Evolutionary conservation across 2,329 filamentous ascomycete species (phyloP).

Genomic region (Alternaria longipes): DNA sequence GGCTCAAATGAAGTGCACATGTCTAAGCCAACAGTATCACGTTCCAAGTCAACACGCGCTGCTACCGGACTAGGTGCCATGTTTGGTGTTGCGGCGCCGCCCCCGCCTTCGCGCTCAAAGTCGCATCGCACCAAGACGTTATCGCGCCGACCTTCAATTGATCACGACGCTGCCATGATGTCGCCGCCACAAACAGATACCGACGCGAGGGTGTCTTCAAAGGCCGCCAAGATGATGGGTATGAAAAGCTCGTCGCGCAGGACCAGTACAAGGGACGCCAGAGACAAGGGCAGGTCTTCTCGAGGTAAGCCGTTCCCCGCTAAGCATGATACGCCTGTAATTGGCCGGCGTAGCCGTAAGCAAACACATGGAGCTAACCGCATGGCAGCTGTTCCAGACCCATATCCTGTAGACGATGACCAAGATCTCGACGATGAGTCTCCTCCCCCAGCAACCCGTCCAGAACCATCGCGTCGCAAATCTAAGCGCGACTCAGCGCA

Average conservation of each 20-base stretch:
- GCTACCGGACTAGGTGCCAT: slow-evolving; percentile 69
- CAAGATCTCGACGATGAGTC: slow-evolving; percentile 59
- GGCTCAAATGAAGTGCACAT: slow-evolving; percentile 71
- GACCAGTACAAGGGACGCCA: slow-evolving; percentile 49
- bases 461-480: slow-evolving; percentile 51
- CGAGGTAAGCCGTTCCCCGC: slow-evolving; percentile 53
- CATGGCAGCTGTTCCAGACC: slow-evolving; percentile 57
- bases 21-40: slow-evolving; percentile 58
- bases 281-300: slow-evolving; percentile 61
- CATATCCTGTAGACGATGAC: slow-evolving; percentile 71
- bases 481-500: slow-evolving; percentile 53
- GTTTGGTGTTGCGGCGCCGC: slow-evolving; percentile 65
- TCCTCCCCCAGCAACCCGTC: slow-evolving; percentile 44
- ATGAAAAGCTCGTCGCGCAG: slow-evolving; percentile 57
- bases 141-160: slow-evolving; percentile 74
- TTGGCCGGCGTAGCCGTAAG: slow-evolving; percentile 37
- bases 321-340: slow-evolving; percentile 25
- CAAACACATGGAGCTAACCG: slow-evolving; percentile 52
- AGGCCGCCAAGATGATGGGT: slow-evolving; percentile 82
- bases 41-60: slow-evolving; percentile 62
- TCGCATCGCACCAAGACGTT: slow-evolving; percentile 71
- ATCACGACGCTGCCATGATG: slow-evolving; percentile 70
- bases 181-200: slow-evolving; percentile 77
- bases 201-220: slow-evolving; percentile 69
- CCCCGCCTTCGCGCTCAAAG: slow-evolving; percentile 69